Conservation (phyloP, 2,329 filamentous ascomycete genomes). For the Didymella glomerata region DNA sequence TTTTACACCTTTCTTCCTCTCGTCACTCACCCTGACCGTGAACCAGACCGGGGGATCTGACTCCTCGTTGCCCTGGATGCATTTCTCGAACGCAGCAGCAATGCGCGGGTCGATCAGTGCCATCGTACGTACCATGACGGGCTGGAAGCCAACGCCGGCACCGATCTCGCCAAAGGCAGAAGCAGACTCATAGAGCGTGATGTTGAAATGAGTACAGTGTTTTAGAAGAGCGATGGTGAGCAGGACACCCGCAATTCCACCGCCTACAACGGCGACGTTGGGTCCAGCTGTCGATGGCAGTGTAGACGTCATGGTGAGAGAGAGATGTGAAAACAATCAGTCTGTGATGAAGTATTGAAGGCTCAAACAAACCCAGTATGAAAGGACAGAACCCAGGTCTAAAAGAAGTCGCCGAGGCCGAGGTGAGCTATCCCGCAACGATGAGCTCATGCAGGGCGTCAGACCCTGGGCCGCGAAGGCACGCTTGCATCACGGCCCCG, state of each 20-base stretch:
- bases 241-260: constrained; percentile 65
- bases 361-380: not conserved
- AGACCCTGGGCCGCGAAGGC: not conserved
- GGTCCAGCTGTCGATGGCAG: constrained; percentile 32
- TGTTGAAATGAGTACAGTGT: constrained; percentile 49
- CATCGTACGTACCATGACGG: constrained; percentile 48
- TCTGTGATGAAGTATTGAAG: not conserved
- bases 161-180: constrained; percentile 65
- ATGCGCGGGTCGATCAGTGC: constrained; percentile 50
- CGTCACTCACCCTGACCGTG: constrained; percentile 34
- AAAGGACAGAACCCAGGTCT: not conserved
- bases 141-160: constrained; percentile 62
- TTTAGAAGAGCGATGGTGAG: constrained; percentile 61
- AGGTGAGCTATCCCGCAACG: not conserved
- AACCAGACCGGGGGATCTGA: constrained; percentile 36
- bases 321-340: not conserved
- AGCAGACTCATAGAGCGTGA: constrained; percentile 65
- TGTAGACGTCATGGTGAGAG: not conserved
- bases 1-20: constrained; percentile 27
- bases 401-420: not conserved
- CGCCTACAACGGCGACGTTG: constrained; percentile 65
- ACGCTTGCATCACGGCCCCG: not conserved
- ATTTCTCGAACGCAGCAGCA: constrained; percentile 24
- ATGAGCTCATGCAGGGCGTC: not conserved
- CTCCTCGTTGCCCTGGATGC: constrained; percentile 19